These are phyloP conservation scores for Rhodotorula babjevae DNA, from an alignment of 768 basidiomycete genomes.

Conservation along the genomic window DNA sequence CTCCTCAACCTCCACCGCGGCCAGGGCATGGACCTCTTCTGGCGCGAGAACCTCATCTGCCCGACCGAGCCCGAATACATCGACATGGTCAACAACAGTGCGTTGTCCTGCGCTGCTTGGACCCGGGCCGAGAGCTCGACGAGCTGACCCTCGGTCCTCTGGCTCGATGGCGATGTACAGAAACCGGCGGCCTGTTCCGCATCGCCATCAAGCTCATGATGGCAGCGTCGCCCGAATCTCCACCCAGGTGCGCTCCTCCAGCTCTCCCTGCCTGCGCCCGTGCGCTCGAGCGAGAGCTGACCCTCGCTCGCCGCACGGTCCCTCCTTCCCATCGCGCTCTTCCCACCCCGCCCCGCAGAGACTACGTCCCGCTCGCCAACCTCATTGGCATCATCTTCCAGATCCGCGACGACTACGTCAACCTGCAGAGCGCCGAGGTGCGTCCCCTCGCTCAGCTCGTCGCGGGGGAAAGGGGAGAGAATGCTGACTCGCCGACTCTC, in stretches of 20 bases:
- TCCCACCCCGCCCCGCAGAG: slow-evolving; percentile 38
- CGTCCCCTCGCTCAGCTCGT: slow-evolving; percentile 31
- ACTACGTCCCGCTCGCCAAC: slow-evolving; percentile 89
- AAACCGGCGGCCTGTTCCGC: slow-evolving; percentile 88
- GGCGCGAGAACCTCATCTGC: slow-evolving; percentile 84
- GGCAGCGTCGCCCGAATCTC: slow-evolving; percentile 52
- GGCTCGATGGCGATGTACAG: no score
- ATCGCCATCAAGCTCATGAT: slow-evolving; percentile 95
- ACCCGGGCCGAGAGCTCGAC: no score
- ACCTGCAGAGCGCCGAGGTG: slow-evolving; percentile 79
- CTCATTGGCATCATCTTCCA: slow-evolving; percentile 92
- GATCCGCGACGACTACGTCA: slow-evolving; percentile 96
- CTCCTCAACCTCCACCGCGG: slow-evolving; percentile 85
- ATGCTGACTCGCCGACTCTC: background rate
- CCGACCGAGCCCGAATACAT: slow-evolving; percentile 94
- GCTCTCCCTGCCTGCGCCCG: no score
- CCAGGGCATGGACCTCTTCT: slow-evolving; percentile 88
- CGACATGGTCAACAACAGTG: slow-evolving; percentile 93
- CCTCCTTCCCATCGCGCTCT: background rate
- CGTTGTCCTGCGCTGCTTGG: slow-evolving; percentile 41
- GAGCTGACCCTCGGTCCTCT: no score
- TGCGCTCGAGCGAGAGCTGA: no score
- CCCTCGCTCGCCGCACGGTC: no score
- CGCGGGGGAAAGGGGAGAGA: background rate
- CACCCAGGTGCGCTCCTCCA: slow-evolving; percentile 46